A percentile compares a stretch with the other conserved stretches of the same genome.
Evolutionary conservation across 2,329 filamentous ascomycete genomes (phyloP).

Genomic region (Apiospora kogelbergensis): DNA sequence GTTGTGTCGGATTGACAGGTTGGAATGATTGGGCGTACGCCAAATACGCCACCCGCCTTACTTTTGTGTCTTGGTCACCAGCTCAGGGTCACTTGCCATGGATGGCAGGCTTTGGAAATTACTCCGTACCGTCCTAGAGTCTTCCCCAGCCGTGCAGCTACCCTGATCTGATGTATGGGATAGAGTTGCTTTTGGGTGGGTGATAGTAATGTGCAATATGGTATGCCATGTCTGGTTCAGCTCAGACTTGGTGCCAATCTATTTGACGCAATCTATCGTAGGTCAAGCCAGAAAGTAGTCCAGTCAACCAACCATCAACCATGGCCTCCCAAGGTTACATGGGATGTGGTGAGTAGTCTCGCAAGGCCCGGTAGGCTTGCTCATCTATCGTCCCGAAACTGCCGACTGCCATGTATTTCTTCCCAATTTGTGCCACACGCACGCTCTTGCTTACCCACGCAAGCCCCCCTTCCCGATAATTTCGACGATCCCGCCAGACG

Average conservation of each 20-base stretch:
- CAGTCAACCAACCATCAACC: background rate
- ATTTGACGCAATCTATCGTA: background rate
- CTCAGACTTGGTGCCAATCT: background rate
- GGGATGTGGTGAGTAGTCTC: background rate
- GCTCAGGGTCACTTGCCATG: background rate
- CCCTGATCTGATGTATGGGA: background rate
- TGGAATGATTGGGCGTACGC: constrained; percentile 16
- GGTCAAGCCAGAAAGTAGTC: background rate
- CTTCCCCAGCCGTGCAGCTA: background rate
- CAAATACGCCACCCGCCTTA: constrained; percentile 32
- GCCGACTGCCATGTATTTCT: background rate
- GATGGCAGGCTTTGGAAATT: background rate
- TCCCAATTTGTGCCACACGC: background rate
- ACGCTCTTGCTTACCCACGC: background rate
- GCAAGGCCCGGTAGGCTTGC: background rate
- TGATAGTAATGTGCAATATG: background rate
- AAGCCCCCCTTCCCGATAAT: background rate
- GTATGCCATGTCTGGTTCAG: background rate
- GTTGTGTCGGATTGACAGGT: constrained; percentile 19
- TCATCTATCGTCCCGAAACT: constrained; percentile 5
- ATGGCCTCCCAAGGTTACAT: background rate
- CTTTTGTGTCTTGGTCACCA: constrained; percentile 18
- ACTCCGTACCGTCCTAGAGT: background rate
- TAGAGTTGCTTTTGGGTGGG: background rate
- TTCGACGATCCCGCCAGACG: constrained; percentile 3